Evolutionary conservation across 1,139 yeast genomes (phyloP).

Genomic region (Kurtzmaniella quercitrusa): DNA sequence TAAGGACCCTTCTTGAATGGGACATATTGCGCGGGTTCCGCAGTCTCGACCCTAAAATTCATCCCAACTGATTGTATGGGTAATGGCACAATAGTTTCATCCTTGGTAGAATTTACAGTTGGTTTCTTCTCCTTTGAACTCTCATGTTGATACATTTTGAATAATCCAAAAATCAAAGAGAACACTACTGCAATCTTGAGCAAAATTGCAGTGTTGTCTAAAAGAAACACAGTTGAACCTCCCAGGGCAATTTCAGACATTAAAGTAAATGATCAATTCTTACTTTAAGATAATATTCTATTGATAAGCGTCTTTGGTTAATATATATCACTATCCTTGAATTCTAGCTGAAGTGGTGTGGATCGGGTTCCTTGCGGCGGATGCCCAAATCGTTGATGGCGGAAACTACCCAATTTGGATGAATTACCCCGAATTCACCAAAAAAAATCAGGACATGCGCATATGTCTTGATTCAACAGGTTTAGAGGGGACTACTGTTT

Average conservation of each 20-base stretch:
- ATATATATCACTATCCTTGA: too few relatives aligned
- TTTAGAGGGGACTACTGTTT: background rate
- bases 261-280: too few relatives aligned
- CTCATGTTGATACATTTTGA: background rate
- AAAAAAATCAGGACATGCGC: background rate
- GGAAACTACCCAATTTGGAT: background rate
- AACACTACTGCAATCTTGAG: background rate
- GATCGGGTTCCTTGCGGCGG: background rate
- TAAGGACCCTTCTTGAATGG: constrained; percentile 14
- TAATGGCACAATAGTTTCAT: background rate
- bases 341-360: too few relatives aligned
- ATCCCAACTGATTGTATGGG: background rate
- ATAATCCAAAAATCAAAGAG: background rate
- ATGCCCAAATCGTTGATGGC: background rate
- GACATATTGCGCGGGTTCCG: background rate
- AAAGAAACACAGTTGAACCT: background rate
- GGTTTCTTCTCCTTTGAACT: background rate
- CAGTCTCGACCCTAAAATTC: background rate
- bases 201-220: background rate
- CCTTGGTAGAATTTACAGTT: background rate
- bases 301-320: too few relatives aligned
- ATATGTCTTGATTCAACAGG: background rate
- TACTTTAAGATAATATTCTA: too few relatives aligned
- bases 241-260: background rate
- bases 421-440: background rate